Evolutionary conservation across 2,329 filamentous ascomycete species (phyloP), one percentile per base, ranked within the genome.

Genomic region (Penicillium occitanis): DNA sequence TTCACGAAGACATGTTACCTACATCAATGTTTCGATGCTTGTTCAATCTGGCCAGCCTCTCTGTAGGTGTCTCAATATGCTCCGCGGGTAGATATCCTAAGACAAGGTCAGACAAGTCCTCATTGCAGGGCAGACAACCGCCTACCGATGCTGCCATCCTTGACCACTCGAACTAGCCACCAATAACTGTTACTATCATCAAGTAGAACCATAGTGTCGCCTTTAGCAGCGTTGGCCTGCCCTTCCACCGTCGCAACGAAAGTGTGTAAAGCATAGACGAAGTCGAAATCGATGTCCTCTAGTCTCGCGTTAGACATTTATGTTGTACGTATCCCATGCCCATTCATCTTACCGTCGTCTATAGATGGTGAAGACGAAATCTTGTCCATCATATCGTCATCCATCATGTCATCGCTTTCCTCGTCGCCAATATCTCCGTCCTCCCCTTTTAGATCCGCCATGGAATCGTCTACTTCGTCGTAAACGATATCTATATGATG

Each of bases 271-370:
- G 95, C 95, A 81, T 99, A 99, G 68, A 99, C 95, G 81, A 98
- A 98, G 78, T 98, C 94, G 83, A 99, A 98, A 85, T 99, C 95
- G 80, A 99, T 99, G 75, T 99, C 95, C 87, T 99, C 95, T 98
- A 84, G 79, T 90, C 85, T 85, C 25, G 22, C 35, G 17, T 67
- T 33, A 67, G 63, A 30, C 5, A 11, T 35, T 19, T 14, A 44
- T 11, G 7, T 7, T 19, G 10, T 46, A 11, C 8, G 13, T 22
- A 11, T 30, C 8, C 14, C 40, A 14, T 50, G 5, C 19, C 4
- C 11, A 48, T 14, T 5, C 8, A 25, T 95, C 93, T 86, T 89
- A 99, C 94, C 94, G 90, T 98, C 94, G 84, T 96, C 93, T 80
- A 99, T 99, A 73, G 94, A 98, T 76, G 95, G 95, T 73, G 94